Base-by-base conservation (phyloP, 129 eudicot species). In the Chrysanthemum makinoi region DNA sequence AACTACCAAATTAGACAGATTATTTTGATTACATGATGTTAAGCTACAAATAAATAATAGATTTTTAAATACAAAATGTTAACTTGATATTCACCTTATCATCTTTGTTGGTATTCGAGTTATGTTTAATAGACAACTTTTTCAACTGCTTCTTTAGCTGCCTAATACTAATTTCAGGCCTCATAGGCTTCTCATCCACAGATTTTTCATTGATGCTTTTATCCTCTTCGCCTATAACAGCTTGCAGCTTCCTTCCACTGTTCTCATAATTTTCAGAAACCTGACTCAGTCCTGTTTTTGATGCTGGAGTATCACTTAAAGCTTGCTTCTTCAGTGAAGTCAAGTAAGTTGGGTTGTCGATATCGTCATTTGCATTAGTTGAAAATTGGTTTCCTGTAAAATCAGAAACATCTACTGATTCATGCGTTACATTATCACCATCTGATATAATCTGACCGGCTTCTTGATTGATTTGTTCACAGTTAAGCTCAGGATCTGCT, bases 181-280 rank as follows among this genome's bases (percentile, higher is more conserved):
- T 8, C 9, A 15, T 59, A 4, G 28, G 62, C 61, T 70, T 33
- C 43, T 77, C 64, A 18, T 74, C 33, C 52, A 10, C 59, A 10
- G 8, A 55, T 17, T 13, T 43, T 13, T 62, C 68, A 11, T 52
- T 74, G 16, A 72, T 16, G 76, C 5, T 60, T 65, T 53, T 70
- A 77, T 51, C 72, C 5, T 46, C 72, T 61, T 61, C 71, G 15
- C 50, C 80, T 53, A 66, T 18, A 39, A 18, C 33, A 22, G 12
- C 83, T 43, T 57, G 80, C 26, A 57, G 28, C 2, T 17, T 50
- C 14, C 7, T 69, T 18, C 50, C 78, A 43, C 43, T 68, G 77
- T 85, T 85, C 70, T 85, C 90, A 63, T 80, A 74, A 72, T 77
- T 67, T 30, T 77, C 81, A 20, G 75, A 47, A 59, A 77, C 68